Conservation (phyloP, 2,329 filamentous ascomycete species). For the Fusarium paranaense region DNA sequence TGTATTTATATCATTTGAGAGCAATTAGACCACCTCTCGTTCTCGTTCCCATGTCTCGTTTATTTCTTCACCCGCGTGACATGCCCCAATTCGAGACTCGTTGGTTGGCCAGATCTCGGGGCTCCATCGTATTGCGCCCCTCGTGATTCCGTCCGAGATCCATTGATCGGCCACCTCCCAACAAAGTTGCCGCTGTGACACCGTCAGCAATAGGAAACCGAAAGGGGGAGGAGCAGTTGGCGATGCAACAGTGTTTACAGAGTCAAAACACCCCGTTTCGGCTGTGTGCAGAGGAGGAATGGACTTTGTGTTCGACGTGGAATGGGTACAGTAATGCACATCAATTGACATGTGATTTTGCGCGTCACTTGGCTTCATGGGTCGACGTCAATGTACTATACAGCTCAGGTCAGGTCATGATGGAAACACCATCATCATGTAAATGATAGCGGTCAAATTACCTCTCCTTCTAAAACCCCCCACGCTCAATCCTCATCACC, state of each 20-base stretch:
- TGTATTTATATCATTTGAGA: neutral
- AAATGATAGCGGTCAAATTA: slow-evolving; percentile 11
- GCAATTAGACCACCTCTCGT: neutral
- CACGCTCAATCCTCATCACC: slow-evolving; percentile 48
- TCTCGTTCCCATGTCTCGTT: neutral
- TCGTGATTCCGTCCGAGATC: slow-evolving; percentile 28
- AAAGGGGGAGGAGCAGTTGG: too few relatives aligned
- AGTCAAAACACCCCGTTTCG: neutral
- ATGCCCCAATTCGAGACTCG: slow-evolving; percentile 20
- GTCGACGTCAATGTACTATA: neutral
- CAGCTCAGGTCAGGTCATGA: neutral
- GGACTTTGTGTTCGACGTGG: slow-evolving; percentile 10
- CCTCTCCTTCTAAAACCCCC: neutral
- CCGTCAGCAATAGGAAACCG: neutral
- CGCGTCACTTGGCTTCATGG: neutral
- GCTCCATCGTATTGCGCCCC: slow-evolving; percentile 20
- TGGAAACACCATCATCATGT: slow-evolving; percentile 11
- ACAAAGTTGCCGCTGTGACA: slow-evolving; percentile 2
- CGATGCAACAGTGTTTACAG: neutral
- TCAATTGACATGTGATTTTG: slow-evolving; percentile 41
- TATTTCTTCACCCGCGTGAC: neutral
- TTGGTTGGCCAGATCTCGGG: slow-evolving; percentile 34
- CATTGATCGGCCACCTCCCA: slow-evolving; percentile 9
- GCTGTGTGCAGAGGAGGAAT: slow-evolving; percentile 11
- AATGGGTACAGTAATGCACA: slow-evolving; percentile 1